Percentiles rank a stretch among this genome's conserved stretches.
These are phyloP conservation scores for Penicillium verrucosum DNA, from an alignment of 2,329 filamentous ascomycete genomes.

Conservation along the genomic window DNA sequence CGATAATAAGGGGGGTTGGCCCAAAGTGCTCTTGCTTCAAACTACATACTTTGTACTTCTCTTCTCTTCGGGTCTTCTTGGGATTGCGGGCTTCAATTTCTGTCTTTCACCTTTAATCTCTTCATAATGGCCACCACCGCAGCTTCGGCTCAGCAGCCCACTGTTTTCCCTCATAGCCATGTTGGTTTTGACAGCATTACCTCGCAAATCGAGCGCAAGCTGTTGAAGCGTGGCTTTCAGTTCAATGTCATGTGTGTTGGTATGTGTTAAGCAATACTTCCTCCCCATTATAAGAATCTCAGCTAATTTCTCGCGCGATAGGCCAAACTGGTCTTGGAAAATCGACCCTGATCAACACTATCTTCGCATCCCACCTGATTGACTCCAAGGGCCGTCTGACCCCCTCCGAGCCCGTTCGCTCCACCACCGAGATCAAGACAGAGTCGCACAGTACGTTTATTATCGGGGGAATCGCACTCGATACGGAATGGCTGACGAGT, in stretches of 20 bases:
- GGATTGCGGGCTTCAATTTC: constrained; percentile 2
- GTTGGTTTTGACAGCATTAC: constrained; percentile 99
- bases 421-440: constrained; percentile 96
- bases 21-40: constrained; percentile 7
- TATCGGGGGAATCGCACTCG: background rate
- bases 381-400: constrained; percentile 95
- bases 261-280: constrained; percentile 52
- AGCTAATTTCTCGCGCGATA: constrained; percentile 40
- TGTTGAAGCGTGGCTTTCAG: constrained; percentile 98
- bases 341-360: constrained; percentile 99
- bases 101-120: constrained; percentile 7
- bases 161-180: constrained; percentile 87
- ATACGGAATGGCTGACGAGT: constrained; percentile 17
- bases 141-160: constrained; percentile 43
- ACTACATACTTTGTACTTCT: constrained; percentile 3
- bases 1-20: constrained; percentile 17
- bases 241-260: constrained; percentile 99
- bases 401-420: constrained; percentile 88
- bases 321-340: constrained; percentile 98
- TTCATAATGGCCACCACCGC: constrained; percentile 64
- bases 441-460: constrained; percentile 72
- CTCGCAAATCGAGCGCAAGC: constrained; percentile 98
- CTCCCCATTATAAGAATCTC: background rate
- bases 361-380: constrained; percentile 98
- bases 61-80: constrained; percentile 8